Evolutionary conservation across 1,139 yeast species (phyloP), one percentile per base, ranked within the genome.

Genomic region (Magnusiomyces magnusii): DNA sequence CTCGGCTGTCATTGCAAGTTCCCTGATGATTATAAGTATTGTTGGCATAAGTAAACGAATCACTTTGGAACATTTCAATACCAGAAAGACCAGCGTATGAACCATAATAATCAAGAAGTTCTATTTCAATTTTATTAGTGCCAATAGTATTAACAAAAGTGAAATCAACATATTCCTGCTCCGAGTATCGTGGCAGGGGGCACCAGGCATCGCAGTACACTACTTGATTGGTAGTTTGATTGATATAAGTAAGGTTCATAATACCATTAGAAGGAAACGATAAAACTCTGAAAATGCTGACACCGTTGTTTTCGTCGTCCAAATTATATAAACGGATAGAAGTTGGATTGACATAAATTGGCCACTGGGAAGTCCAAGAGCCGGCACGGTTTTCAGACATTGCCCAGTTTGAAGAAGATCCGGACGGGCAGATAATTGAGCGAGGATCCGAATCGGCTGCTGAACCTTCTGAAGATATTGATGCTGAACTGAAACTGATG

Each of bases 211-310:
- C 97, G 76, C 99, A 93, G 60, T 65, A 61, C 54, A 55, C 57
- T 9, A 36, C 55, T 65, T 72, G 74, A 58, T 86, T 62, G 1
- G 90, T 79, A 1, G 71, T 65, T 1, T 96, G 95, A 68, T 92
- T 95, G 42, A 87, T 75, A 68, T 90, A 93, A 0, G 96, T 85
- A 65, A 93, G 73, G 69, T 93, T 93, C 96, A 93, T 87, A 63
- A 92, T 92, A 65, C 98, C 92, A 65, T 86, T 81, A 52, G 90
- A 80, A 1, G 98, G 98, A 59, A 80, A 76, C 0, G 97, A 84
- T 56, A 87, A 76, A 24, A 93, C 76, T 67, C 97, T 79, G 71
- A 91, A 92, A 7, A 79, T 65, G 60, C 84, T 78, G 2, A 88
- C 82, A 10, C 87, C 86, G 53, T 76, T 74, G 56, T 78, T 75